phyloP scores from a whole-genome alignment of 257 asterid species.

The Jacaranda copaia region DNA sequence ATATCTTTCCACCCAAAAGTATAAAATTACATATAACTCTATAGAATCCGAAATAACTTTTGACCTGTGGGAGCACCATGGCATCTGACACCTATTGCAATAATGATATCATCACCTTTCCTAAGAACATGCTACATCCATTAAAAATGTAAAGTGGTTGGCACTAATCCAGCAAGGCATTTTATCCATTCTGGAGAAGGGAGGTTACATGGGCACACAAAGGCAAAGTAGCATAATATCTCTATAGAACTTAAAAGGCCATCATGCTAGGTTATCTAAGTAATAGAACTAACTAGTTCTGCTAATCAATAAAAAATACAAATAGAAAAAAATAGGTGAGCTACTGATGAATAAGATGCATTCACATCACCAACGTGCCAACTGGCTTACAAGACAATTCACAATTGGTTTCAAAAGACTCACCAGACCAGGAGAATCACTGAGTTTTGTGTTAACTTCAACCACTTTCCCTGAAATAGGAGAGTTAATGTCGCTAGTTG shows the following conservation, averaged over 20 bases:
- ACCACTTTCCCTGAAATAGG: slow-evolving; percentile 92
- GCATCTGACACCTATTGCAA: no score
- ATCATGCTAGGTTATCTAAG: neutral
- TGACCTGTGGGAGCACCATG: no score
- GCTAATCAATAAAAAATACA: neutral
- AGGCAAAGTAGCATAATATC: slow-evolving; percentile 2
- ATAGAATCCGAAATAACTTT: no score
- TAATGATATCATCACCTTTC: no score
- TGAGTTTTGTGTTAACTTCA: slow-evolving; percentile 74
- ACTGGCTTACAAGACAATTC: neutral
- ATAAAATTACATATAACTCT: no score
- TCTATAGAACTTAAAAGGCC: neutral
- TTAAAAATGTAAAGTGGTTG: no score
- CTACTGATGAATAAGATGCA: neutral
- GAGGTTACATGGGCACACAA: neutral
- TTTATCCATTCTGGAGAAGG: neutral
- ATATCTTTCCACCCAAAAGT: no score
- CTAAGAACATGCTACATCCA: no score
- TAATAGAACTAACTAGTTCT: neutral
- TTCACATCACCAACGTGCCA: neutral
- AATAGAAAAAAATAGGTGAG: neutral
- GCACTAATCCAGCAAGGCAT: neutral
- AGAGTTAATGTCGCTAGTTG: slow-evolving; percentile 91
- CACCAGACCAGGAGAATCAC: slow-evolving; percentile 82
- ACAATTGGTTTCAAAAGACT: slow-evolving; percentile 41